Evolutionary conservation across 164 flowering plant species (phyloP), one percentile per base, ranked within the genome.

Genomic region (Tinospora cordifolia): DNA sequence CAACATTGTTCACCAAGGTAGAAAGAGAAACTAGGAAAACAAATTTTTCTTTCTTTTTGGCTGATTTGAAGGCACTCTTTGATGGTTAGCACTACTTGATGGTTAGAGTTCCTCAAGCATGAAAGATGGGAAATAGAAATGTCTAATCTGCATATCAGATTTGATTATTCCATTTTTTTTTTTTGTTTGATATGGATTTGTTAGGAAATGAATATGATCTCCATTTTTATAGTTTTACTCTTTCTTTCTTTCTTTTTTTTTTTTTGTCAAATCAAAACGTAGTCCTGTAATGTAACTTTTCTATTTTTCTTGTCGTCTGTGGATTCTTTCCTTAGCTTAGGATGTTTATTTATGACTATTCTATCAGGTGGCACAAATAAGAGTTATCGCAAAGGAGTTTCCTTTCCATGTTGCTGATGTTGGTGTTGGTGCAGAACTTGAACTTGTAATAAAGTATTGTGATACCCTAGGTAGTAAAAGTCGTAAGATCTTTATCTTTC

Each of bases 331-430:
- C 30, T 26, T 11, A 13, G 60, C 62, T 73, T 66, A 25, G 22
- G 69, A 39, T 69, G 63, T 47, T 57, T 0, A 41, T 44, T 72
- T 75, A 40, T 77, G 15, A 47, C 59, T 51, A 15, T 51, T 2
- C 59, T 51, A 15, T 68, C 81, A 91, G 97, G 91, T 91, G 66
- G 80, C 86, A 68, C 97, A 93, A 80, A 76, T 91, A 74, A 86
- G 93, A 81, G 72, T 85, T 57, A 69, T 67, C 58, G 68, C 77
- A 3, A 63, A 75, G 69, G 80, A 82, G 66, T 71, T 79, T 38
- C 79, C 81, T 11, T 71, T 76, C 40, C 83, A 76, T 63, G 74
- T 73, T 17, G 79, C 81, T 54, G 72, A 83, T 66, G 82, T 93
- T 63, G 89, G 90, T 80, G 83, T 88, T 75, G 98, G 89, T 70